These are phyloP conservation scores for Leccinum incarnatum DNA, from an alignment of 768 basidiomycete species.

Conservation along the genomic window DNA sequence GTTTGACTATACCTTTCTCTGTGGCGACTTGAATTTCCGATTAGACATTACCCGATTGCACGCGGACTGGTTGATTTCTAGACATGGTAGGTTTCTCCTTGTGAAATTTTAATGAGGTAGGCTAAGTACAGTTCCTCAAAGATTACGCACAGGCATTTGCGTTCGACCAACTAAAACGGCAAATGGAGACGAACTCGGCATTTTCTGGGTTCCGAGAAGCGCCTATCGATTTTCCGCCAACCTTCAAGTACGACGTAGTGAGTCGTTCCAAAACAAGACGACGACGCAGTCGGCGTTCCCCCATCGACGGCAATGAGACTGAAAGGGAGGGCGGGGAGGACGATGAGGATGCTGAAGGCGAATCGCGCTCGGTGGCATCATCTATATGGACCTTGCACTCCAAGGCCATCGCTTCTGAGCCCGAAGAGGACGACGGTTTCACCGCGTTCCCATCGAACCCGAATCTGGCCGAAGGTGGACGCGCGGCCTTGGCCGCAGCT, in stretches of 20 bases:
- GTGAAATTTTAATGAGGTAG: background rate
- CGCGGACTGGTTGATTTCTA: slow-evolving; percentile 90
- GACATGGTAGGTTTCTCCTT: slow-evolving; percentile 51
- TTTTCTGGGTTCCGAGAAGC: slow-evolving; percentile 83
- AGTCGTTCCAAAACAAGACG: slow-evolving; percentile 48
- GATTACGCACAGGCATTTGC: slow-evolving; percentile 84
- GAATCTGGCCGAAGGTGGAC: slow-evolving; percentile 33
- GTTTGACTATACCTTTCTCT: slow-evolving; percentile 87
- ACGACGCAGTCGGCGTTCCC: slow-evolving; percentile 35
- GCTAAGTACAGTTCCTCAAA: slow-evolving; percentile 28
- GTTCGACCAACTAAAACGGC: slow-evolving; percentile 81
- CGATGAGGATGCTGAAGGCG: slow-evolving; percentile 40
- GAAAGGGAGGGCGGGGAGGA: slow-evolving; percentile 37
- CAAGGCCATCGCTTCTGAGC: slow-evolving; percentile 30
- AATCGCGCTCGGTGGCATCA: slow-evolving; percentile 54
- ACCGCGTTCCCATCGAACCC: slow-evolving; percentile 24
- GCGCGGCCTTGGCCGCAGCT: slow-evolving; percentile 38
- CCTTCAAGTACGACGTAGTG: slow-evolving; percentile 88
- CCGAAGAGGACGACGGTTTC: slow-evolving; percentile 43
- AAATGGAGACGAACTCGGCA: slow-evolving; percentile 67
- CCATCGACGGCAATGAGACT: slow-evolving; percentile 40
- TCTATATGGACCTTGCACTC: slow-evolving; percentile 50
- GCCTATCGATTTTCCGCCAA: slow-evolving; percentile 82
- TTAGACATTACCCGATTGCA: slow-evolving; percentile 86
- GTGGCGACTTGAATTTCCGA: slow-evolving; percentile 91